phyloP scores from a whole-genome alignment of 805 yeast species.

The Clavispora vitiphila region DNA sequence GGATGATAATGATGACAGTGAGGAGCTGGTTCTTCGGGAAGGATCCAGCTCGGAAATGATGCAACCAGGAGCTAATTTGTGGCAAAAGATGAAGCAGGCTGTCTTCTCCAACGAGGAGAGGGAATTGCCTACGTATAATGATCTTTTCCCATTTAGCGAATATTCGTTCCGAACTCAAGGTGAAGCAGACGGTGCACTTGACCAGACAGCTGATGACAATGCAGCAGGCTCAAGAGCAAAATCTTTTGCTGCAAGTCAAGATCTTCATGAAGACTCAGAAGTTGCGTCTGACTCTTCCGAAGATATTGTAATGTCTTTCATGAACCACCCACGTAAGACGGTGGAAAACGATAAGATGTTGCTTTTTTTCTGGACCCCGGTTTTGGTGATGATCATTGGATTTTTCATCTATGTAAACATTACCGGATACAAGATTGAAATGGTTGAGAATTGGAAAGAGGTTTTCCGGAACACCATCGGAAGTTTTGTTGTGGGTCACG shows the following conservation, averaged over 20 bases:
- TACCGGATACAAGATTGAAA: slow-evolving; percentile 35
- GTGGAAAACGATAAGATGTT: slow-evolving; percentile 75
- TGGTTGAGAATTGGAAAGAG: slow-evolving; percentile 30
- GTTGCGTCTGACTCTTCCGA: slow-evolving; percentile 39
- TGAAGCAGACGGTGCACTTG: background rate
- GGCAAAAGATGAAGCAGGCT: slow-evolving; percentile 39
- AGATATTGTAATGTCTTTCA: slow-evolving; percentile 38
- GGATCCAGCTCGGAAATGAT: slow-evolving; percentile 1
- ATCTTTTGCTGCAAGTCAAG: background rate
- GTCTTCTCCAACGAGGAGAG: slow-evolving; percentile 33
- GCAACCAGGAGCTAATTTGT: slow-evolving; percentile 21
- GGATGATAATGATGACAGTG: slow-evolving; percentile 17
- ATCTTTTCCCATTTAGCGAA: slow-evolving; percentile 56
- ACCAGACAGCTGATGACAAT: background rate
- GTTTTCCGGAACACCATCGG: slow-evolving; percentile 35
- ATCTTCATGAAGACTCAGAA: slow-evolving; percentile 25
- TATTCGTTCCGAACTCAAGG: background rate
- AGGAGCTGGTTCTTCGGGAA: slow-evolving; percentile 4
- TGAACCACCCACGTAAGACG: slow-evolving; percentile 43
- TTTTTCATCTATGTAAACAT: slow-evolving; percentile 41
- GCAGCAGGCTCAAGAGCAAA: slow-evolving; percentile 2
- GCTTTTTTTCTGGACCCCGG: slow-evolving; percentile 88
- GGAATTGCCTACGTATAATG: slow-evolving; percentile 66
- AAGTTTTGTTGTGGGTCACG: slow-evolving; percentile 40
- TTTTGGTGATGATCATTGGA: slow-evolving; percentile 52